These are phyloP conservation scores for Pleurotus tuber-regium DNA, from an alignment of 768 basidiomycete species.

Conservation along the genomic window DNA sequence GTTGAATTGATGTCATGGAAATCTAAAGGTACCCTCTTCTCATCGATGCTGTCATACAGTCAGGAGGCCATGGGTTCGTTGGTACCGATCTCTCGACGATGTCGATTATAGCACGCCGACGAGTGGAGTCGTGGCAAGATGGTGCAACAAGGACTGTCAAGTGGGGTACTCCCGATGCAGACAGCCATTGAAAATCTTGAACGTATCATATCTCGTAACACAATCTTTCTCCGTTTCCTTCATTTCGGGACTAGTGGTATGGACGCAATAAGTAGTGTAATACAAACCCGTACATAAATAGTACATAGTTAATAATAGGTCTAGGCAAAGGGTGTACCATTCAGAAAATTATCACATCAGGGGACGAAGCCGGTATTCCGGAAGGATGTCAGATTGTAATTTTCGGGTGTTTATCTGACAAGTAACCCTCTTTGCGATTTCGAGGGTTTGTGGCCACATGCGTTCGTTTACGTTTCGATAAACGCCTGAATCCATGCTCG, in stretches of 20 bases:
- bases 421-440: no score
- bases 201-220: background rate
- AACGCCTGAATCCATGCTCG: constrained; percentile 28
- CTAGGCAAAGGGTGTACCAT: no score
- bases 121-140: constrained; percentile 65
- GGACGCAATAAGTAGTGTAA: constrained; percentile 9
- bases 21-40: constrained; percentile 64
- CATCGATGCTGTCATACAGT: constrained; percentile 72
- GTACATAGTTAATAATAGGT: background rate
- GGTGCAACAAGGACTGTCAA: constrained; percentile 50
- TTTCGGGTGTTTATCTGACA: background rate
- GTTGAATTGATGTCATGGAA: background rate
- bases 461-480: constrained; percentile 23
- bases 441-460: background rate
- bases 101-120: constrained; percentile 61
- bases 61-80: constrained; percentile 63
- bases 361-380: no score
- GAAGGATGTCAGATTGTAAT: background rate
- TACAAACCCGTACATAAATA: background rate
- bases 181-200: constrained; percentile 42
- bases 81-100: constrained; percentile 74
- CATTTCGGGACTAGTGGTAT: background rate
- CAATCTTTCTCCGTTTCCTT: background rate
- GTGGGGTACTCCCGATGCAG: constrained; percentile 58
- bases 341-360: no score